Conservation (phyloP, 345 rosid genomes). For the Raphanus raphanistrum region DNA sequence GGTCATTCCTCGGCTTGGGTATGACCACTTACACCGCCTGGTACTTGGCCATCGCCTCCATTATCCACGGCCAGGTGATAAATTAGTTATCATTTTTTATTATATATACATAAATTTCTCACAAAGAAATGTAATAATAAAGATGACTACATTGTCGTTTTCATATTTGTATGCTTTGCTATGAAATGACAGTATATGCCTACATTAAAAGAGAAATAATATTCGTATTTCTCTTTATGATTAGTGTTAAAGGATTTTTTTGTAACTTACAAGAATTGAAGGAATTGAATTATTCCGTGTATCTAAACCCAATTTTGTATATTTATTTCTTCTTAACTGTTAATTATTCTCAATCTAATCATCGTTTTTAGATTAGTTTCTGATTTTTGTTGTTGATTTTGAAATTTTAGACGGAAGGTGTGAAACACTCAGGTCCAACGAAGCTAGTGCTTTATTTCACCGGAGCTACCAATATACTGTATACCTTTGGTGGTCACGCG, state of each 20-base stretch:
- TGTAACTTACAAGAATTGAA: neutral
- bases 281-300: constrained; percentile 20
- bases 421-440: constrained; percentile 75
- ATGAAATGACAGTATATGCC: constrained; percentile 37
- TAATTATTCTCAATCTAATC: neutral
- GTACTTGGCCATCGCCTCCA: constrained; percentile 83
- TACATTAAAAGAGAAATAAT: neutral
- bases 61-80: constrained; percentile 75
- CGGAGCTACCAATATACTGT: constrained; percentile 96
- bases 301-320: constrained; percentile 22
- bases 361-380: neutral
- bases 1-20: constrained; percentile 97
- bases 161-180: constrained; percentile 31
- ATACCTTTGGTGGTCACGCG: constrained; percentile 98
- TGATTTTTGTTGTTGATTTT: neutral
- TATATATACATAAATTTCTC: neutral
- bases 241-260: neutral
- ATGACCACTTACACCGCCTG: constrained; percentile 99
- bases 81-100: neutral
- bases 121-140: neutral
- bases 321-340: neutral
- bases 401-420: constrained; percentile 55
- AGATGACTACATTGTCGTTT: constrained; percentile 22
- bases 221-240: constrained; percentile 26
- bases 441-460: constrained; percentile 92